Conservation (phyloP, 2,329 filamentous ascomycete species). For the Tolypocladium tundrense region DNA sequence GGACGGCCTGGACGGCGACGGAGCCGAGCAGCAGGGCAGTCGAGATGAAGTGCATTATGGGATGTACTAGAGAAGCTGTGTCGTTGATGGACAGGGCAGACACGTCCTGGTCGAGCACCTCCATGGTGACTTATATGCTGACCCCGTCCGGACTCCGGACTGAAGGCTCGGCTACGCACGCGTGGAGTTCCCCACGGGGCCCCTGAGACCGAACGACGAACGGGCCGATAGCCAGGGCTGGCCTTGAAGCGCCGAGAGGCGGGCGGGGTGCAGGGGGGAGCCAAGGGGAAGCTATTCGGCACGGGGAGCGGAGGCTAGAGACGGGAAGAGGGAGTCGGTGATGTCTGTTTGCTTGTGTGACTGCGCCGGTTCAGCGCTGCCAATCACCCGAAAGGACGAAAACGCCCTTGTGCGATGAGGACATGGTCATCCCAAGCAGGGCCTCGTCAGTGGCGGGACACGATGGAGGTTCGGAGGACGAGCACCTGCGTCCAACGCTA, state of each 20-base stretch:
- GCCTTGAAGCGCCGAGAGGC: background rate
- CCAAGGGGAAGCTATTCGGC: background rate
- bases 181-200: background rate
- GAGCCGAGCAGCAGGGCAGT: slow-evolving; percentile 40
- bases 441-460: background rate
- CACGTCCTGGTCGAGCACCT: slow-evolving; percentile 12
- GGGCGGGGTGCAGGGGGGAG: background rate
- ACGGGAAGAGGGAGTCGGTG: background rate
- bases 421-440: background rate
- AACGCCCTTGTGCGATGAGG: background rate
- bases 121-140: slow-evolving; percentile 16
- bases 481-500: background rate
- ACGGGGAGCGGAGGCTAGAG: background rate
- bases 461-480: background rate
- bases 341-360: background rate
- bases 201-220: background rate
- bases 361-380: background rate
- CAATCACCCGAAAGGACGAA: background rate
- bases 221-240: background rate
- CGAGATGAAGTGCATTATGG: slow-evolving; percentile 40
- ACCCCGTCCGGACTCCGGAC: background rate
- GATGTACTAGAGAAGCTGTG: slow-evolving; percentile 18
- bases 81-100: slow-evolving; percentile 17
- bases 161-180: background rate
- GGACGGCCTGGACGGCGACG: slow-evolving; percentile 38